Evolutionary conservation across 2,329 filamentous ascomycete genomes (phyloP), one percentile per base, ranked within the genome.

Genomic region (Furcasterigmium furcatum): DNA sequence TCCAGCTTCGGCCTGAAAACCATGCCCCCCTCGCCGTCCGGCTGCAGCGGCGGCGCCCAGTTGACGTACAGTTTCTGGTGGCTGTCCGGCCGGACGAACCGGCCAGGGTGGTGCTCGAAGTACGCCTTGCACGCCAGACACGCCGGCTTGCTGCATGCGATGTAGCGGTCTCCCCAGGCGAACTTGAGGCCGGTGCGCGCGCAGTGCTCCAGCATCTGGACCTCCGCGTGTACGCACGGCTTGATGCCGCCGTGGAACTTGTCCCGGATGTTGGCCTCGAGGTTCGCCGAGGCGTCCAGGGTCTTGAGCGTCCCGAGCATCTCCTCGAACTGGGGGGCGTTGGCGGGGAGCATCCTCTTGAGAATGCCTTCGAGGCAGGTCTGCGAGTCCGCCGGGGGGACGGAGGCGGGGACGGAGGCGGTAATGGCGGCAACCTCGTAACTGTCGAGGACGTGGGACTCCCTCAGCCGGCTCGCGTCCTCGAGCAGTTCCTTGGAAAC

Each of bases 131-230:
- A 80, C 42, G 69, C 73, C 46, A 72, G 70, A 45, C 75, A 80
- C 4, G 76, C 68, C 0, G 67, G 65, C 54, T 79, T 80, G 53
- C 74, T 80, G 47, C 68, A 74, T 4, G 67, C 74, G 12, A 80
- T 67, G 50, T 68, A 78, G 4, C 58, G 56, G 46, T 78, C 73
- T 5, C 57, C 44, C 2, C 57, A 59, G 4, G 61, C 58, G 49
- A 73, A 78, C 0, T 14, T 20, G 2, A 67, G 52, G 0, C 51
- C 29, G 0, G 52, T 52, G 5, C 50, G 42, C 48, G 66, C 57
- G 49, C 78, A 77, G 42, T 72, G 59, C 32, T 79, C 72, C 1
- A 78, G 55, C 4, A 76, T 56, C 44, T 71, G 64, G 4, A 79
- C 57, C 50, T 79, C 74, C 3, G 71, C 68, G 50, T 78, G 73